Percentiles rank a stretch among this genome's conserved stretches.
These are phyloP conservation scores for Colletotrichum spinosum DNA, from an alignment of 2,329 filamentous ascomycete genomes.

Conservation along the genomic window DNA sequence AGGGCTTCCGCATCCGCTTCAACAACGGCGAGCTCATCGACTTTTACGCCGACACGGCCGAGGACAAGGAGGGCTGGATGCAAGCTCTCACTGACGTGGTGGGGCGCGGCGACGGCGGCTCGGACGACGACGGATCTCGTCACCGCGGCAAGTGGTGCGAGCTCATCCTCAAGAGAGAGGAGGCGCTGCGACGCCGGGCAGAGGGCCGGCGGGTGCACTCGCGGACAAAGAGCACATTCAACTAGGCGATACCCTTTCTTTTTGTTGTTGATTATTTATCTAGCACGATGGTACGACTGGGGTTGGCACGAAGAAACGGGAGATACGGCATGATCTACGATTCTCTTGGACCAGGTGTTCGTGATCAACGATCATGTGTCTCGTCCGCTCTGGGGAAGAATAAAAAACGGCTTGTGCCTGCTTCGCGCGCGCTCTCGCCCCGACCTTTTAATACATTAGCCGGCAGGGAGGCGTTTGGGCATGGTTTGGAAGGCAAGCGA, in stretches of 20 bases:
- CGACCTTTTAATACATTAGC: slow-evolving; percentile 34
- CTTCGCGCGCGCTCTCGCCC: slow-evolving; percentile 20
- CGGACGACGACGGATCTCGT: slow-evolving; percentile 58
- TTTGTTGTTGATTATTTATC: slow-evolving; percentile 28
- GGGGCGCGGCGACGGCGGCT: slow-evolving; percentile 62
- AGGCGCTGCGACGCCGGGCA: slow-evolving; percentile 65
- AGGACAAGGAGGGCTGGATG: slow-evolving; percentile 96
- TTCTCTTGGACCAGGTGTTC: slow-evolving; percentile 38
- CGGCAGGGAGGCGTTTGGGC: slow-evolving; percentile 32
- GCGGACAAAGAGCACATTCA: slow-evolving; percentile 68
- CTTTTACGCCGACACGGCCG: slow-evolving; percentile 92
- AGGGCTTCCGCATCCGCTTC: slow-evolving; percentile 98
- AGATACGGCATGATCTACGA: slow-evolving; percentile 37
- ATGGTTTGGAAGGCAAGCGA: slow-evolving; percentile 31
- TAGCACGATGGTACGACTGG: slow-evolving; percentile 35
- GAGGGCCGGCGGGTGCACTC: slow-evolving; percentile 65
- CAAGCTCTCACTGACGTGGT: slow-evolving; percentile 81
- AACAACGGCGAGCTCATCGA: slow-evolving; percentile 98
- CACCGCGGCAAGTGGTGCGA: slow-evolving; percentile 74
- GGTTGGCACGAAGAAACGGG: slow-evolving; percentile 32
- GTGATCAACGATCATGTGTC: slow-evolving; percentile 37
- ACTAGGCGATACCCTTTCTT: slow-evolving; percentile 45
- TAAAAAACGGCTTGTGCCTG: slow-evolving; percentile 27
- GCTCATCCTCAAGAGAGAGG: slow-evolving; percentile 73
- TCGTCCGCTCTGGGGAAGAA: slow-evolving; percentile 24